Base-by-base conservation (phyloP, 805 yeast species). In the Candida vaughaniae region DNA sequence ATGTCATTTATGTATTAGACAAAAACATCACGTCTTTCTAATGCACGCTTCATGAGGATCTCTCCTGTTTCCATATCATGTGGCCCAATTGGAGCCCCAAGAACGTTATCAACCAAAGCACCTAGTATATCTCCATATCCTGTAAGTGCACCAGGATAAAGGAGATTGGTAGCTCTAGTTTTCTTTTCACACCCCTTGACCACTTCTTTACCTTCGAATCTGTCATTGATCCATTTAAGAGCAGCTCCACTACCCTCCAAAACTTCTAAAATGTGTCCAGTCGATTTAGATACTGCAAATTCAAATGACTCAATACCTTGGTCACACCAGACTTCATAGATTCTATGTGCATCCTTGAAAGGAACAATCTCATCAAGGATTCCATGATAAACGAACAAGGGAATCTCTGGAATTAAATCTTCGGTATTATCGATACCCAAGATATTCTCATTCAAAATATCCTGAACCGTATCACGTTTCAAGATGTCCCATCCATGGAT, bases 171-270 rank as follows among this genome's bases (percentile, higher is more conserved):
- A n/a, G 17, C 8, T 20, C 45, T 35, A 63, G 60, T 81, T 75
- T 78, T 49, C 64, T 62, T 72, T 72, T 67, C 44, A 63, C 77
- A 30, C 66, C 77, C 53, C 63, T 69, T 16, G 64, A 62, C 44
- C 64, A 73, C 51, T 66, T 76, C 42, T 63, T 73, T 18, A 62
- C 67, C 31, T 51, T 55, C 31, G 60, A 60, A 31, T 6, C 35
- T 33, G 3, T 47, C 38, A 8, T 40, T 33, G 1, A 52, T 36
- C 59, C 57, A 54, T 3, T 45, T 38, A 19, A 49, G 36, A 9
- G 52, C 59, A 5, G 57, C 56, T 2, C 52, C 53, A 8, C 41
- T 33, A 10, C 56, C 56, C 18, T 42, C 41, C 9, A 46, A 20
- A 8, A 39, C 27, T 29, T 55, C 64, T 10, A 52, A 36, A 17